These are phyloP conservation scores for Zygosaccharomyces siamensis DNA, from an alignment of 805 yeast genomes.

Conservation along the genomic window DNA sequence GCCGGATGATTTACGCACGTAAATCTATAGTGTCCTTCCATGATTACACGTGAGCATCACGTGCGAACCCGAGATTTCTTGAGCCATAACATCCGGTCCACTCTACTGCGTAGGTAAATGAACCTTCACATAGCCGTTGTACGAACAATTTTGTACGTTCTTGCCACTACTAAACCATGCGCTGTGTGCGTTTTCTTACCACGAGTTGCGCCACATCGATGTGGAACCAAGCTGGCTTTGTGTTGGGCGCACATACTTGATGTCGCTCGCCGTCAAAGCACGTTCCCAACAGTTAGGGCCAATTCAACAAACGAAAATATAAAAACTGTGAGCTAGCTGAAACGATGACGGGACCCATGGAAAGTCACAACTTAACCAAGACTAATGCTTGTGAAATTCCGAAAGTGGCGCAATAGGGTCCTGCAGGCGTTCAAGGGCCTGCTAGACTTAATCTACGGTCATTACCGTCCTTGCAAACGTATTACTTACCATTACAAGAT, in stretches of 20 bases:
- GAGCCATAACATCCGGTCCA: too few relatives aligned
- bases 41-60: too few relatives aligned
- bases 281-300: constrained; percentile 2
- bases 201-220: background rate
- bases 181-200: background rate
- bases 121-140: too few relatives aligned
- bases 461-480: constrained; percentile 3
- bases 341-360: background rate
- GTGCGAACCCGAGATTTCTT: too few relatives aligned
- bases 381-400: background rate
- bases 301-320: background rate
- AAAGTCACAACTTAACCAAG: background rate
- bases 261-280: background rate
- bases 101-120: too few relatives aligned
- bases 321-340: background rate
- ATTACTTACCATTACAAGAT: constrained; percentile 3
- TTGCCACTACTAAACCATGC: background rate
- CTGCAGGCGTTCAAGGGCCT: background rate
- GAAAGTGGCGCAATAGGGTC: background rate
- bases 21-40: too few relatives aligned
- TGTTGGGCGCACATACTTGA: background rate
- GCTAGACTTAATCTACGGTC: background rate
- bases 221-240: background rate
- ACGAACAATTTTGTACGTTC: background rate
- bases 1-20: too few relatives aligned